These are phyloP conservation scores for Carex parvula DNA, from an alignment of 176 grass and related monocot genomes.

Conservation along the genomic window DNA sequence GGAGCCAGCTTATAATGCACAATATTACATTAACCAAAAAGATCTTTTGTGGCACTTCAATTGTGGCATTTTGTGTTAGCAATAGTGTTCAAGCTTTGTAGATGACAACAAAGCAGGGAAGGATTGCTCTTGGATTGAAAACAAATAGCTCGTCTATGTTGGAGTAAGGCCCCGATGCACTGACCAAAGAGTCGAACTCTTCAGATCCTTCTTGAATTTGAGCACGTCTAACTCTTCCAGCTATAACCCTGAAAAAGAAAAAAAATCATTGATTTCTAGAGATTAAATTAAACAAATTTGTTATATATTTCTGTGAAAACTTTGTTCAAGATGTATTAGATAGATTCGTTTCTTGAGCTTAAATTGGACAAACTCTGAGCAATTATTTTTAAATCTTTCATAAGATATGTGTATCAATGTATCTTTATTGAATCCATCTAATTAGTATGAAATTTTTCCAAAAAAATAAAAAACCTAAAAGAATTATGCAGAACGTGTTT, in stretches of 20 bases:
- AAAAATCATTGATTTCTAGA: not conserved
- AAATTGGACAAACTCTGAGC: not conserved
- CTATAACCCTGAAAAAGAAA: slow-evolving; percentile 53
- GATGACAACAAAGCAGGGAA: slow-evolving; percentile 95
- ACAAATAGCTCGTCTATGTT: slow-evolving; percentile 79
- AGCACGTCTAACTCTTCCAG: slow-evolving; percentile 46
- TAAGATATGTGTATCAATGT: not conserved
- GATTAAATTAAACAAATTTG: not conserved
- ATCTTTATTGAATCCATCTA: not conserved
- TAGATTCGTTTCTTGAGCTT: not conserved
- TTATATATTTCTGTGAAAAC: not conserved
- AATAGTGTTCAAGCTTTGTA: slow-evolving; percentile 47
- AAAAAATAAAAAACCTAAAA: not conserved
- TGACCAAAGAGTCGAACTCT: slow-evolving; percentile 54
- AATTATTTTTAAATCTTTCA: not conserved
- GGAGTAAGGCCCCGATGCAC: slow-evolving; percentile 46
- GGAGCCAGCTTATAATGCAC: not conserved
- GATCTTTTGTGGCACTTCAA: not conserved
- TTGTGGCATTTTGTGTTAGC: not conserved
- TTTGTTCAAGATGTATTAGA: not conserved
- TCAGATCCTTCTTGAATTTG: slow-evolving; percentile 29
- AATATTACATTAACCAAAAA: not conserved
- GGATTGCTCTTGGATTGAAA: slow-evolving; percentile 73
- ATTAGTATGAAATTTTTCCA: not conserved
- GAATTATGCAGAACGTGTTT: not conserved